Evolutionary conservation across 768 basidiomycete species (phyloP).

Genomic region (Kwoniella europaea): DNA sequence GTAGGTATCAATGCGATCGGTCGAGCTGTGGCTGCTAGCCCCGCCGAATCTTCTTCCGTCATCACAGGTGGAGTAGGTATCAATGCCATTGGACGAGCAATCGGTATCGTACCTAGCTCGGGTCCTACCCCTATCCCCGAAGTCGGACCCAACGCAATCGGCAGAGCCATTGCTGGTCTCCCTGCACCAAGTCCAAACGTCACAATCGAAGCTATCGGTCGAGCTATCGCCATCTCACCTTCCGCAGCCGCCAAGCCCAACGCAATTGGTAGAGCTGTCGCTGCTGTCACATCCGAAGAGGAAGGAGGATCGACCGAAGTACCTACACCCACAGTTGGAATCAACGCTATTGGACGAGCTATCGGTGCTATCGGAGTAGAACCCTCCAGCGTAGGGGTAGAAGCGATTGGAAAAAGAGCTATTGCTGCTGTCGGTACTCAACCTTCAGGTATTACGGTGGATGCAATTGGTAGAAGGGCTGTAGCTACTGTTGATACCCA

Average conservation of each 20-base stretch:
- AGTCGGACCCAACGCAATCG: background rate
- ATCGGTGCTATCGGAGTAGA: background rate
- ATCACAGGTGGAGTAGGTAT: background rate
- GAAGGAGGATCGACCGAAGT: background rate
- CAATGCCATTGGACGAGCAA: constrained; percentile 3
- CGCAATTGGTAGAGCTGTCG: background rate
- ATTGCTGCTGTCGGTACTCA: background rate
- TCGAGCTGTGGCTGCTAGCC: no score
- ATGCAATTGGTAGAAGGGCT: background rate
- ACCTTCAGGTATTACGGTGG: background rate
- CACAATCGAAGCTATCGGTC: background rate
- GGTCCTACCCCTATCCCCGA: background rate
- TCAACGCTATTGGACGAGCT: background rate
- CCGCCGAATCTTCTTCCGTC: no score
- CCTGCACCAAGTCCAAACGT: background rate
- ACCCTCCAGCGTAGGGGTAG: background rate
- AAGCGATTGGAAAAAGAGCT: background rate
- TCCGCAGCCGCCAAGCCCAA: background rate
- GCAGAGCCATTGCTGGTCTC: background rate
- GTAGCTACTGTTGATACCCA: no score
- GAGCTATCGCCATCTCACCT: background rate
- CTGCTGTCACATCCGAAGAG: background rate
- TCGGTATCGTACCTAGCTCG: background rate
- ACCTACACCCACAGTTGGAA: background rate
- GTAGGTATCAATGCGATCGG: no score